Base-by-base conservation (phyloP, 2,329 filamentous ascomycete species). In the Penicillium sp. region DNA sequence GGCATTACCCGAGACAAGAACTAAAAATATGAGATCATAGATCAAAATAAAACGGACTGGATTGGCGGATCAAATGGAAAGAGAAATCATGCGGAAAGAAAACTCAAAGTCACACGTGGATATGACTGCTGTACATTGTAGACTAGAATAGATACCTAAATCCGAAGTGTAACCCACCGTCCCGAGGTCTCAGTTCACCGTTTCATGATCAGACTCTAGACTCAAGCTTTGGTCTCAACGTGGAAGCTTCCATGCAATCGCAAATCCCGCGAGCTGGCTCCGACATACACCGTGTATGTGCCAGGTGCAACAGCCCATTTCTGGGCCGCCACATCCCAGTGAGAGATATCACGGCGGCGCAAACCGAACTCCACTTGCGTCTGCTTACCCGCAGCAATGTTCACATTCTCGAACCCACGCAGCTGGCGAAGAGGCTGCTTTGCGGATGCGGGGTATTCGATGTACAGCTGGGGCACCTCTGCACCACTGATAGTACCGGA, bases 401-500 rank as follows among this genome's bases (percentile, higher is more conserved):
- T 68, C 7, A 86, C 75, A 73, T 89, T 88, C 57, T 80, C 79
- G 63, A 89, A 89, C 5, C 86, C 85, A 19, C 87, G 78, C 5
- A 89, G 77, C 67, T 87, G 84, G 57, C 74, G 73, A 0, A 73
- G 73, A 45, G 80, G 80, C 2, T 76, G 71, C 2, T 72, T 61
- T 5, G 71, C 73, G n/a, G 49, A 49, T 22, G 52, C 52, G 1
- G 62, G 66, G 45, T 58, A 59, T 19, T 33, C 29, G 76, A 68
- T 26, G 27, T 68, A 67, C 1, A 68, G 54, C 79, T 95, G 90
- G 0, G 86, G 81, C 1, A 93, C 82, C 69, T 91, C 89, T 41
- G 91, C 88, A 27, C 89, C 89, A 1, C 74, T 79, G 0, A 85
- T 63, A 0, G 73, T 67, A 33, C 90, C 90, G 3, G 84, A 90